Evolutionary conservation across 2,329 filamentous ascomycete genomes (phyloP).

Genomic region (Madurella mycetomatis): DNA sequence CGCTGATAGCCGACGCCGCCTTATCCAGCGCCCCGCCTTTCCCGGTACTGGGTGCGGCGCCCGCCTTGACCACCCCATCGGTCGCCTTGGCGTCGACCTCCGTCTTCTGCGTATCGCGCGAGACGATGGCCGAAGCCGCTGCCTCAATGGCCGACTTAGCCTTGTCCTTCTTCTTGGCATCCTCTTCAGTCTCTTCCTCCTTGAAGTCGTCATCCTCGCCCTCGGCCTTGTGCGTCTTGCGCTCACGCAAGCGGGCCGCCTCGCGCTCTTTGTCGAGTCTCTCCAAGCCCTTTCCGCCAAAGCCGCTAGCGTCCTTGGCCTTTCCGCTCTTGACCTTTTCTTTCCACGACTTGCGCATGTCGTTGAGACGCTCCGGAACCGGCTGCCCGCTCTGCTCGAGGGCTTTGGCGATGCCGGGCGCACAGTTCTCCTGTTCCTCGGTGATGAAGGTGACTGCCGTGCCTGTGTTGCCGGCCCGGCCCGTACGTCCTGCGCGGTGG

Average conservation of each 20-base stretch:
- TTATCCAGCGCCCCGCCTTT: conserved; percentile 69
- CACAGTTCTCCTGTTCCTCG: conserved; percentile 85
- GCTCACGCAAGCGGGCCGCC: conserved; percentile 77
- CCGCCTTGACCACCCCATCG: conserved; percentile 30
- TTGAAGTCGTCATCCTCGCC: conserved; percentile 78
- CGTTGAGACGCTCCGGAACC: conserved; percentile 64
- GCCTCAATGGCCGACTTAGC: conserved; percentile 62
- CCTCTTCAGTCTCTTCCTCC: conserved; percentile 63
- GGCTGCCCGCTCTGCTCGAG: conserved; percentile 86
- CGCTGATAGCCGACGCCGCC: conserved; percentile 83
- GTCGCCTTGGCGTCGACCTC: conserved; percentile 36
- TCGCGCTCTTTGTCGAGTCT: conserved; percentile 87
- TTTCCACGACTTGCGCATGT: conserved; percentile 68
- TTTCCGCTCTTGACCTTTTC: conserved; percentile 92
- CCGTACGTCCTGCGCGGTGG: conserved; percentile 88
- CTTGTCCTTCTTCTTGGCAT: conserved; percentile 67
- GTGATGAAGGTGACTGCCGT: conserved; percentile 94
- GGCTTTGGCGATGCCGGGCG: conserved; percentile 83
- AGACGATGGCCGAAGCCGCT: conserved; percentile 53
- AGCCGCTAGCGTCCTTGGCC: conserved; percentile 83
- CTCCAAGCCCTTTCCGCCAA: conserved; percentile 92
- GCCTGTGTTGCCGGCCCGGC: conserved; percentile 88
- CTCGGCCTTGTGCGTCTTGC: conserved; percentile 84
- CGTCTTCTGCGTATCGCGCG: conserved; percentile 47
- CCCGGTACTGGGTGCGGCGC: conserved; percentile 50